Conservation (phyloP, 441 rosid genomes). For the Euphorbia schlechtendalii region DNA sequence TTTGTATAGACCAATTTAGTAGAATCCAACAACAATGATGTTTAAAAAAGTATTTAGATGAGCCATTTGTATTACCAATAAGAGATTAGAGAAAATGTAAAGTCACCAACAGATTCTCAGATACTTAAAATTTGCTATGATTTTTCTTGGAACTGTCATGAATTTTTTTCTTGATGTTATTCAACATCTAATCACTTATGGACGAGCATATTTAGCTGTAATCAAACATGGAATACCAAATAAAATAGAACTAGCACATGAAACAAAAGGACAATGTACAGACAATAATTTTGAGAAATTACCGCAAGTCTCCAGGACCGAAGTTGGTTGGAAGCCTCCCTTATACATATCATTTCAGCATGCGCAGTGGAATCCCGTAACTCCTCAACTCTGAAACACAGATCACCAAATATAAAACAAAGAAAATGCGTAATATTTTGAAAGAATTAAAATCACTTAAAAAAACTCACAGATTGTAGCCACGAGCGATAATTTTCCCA, state of each 20-base stretch:
- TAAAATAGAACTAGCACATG: neutral
- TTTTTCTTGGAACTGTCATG: neutral
- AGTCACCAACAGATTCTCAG: neutral
- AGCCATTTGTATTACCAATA: neutral
- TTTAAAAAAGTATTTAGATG: neutral
- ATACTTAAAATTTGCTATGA: too few relatives aligned
- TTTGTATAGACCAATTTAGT: neutral
- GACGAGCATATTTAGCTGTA: neutral
- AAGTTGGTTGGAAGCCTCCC: conserved; percentile 76
- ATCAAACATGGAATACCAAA: neutral
- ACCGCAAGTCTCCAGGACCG: conserved; percentile 88
- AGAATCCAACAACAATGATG: neutral
- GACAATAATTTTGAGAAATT: conserved; percentile 19
- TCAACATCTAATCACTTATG: neutral
- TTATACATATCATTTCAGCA: conserved; percentile 95
- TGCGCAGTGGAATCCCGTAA: conserved; percentile 94
- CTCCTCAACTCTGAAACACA: conserved; percentile 78
- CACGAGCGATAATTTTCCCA: conserved; percentile 91
- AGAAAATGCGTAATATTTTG: too few relatives aligned
- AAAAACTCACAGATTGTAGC: conserved; percentile 76
- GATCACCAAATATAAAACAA: conserved; percentile 13
- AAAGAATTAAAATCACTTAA: conserved; percentile 8
- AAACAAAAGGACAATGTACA: neutral
- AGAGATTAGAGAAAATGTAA: neutral
- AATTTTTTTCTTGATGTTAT: neutral